Evolutionary conservation across 2,329 filamentous ascomycete genomes (phyloP).

Genomic region (Trichoderma polysporum): DNA sequence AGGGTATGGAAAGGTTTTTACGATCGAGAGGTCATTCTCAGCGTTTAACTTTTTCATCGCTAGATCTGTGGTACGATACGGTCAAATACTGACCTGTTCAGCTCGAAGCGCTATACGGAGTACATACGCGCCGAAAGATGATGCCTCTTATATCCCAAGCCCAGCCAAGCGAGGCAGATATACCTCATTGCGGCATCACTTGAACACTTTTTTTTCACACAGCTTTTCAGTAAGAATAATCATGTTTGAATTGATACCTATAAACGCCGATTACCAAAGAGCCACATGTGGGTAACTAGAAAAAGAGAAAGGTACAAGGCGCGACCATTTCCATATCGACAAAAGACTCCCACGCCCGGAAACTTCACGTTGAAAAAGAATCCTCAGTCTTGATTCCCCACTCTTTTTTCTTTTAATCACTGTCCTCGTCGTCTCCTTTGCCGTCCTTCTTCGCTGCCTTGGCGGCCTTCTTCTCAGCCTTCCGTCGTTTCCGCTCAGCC

Average conservation of each 20-base stretch:
- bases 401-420: slow-evolving; percentile 31
- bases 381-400: slow-evolving; percentile 11
- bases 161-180: background rate
- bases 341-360: slow-evolving; percentile 19
- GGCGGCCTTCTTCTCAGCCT: slow-evolving; percentile 60
- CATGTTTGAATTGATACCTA: slow-evolving; percentile 25
- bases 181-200: background rate
- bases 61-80: background rate
- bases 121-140: background rate
- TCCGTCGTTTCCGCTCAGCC: slow-evolving; percentile 59
- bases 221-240: background rate
- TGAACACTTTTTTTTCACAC: background rate
- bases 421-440: slow-evolving; percentile 53
- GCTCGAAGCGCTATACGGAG: background rate
- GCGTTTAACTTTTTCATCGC: background rate
- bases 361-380: slow-evolving; percentile 7
- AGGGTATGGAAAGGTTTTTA: no score
- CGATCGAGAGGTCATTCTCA: background rate
- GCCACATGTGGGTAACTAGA: slow-evolving; percentile 17
- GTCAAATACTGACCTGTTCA: background rate
- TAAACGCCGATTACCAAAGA: slow-evolving; percentile 26
- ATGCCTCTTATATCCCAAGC: background rate
- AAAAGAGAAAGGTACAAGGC: slow-evolving; percentile 25
- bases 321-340: slow-evolving; percentile 25
- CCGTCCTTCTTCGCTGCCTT: slow-evolving; percentile 57